A percentile compares a stretch with the other conserved stretches of the same genome.
phyloP scores from a whole-genome alignment of 805 yeast genomes.

The Tetrapisispora nanseiensis region DNA sequence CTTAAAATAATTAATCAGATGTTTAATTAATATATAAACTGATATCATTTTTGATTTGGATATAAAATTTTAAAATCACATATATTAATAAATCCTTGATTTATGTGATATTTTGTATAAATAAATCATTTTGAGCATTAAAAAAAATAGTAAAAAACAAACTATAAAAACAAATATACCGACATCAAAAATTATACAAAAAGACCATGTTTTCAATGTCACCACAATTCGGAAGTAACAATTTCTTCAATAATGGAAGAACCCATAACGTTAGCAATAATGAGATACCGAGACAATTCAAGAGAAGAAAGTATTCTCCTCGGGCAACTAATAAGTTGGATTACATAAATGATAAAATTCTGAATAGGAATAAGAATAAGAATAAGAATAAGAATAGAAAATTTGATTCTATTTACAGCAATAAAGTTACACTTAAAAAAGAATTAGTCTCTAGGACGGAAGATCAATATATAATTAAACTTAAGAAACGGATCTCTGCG shows the following conservation, averaged over 20 bases:
- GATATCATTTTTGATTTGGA: too few relatives aligned
- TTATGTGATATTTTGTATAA: too few relatives aligned
- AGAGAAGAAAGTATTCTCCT: neutral
- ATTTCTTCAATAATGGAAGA: neutral
- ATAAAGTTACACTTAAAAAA: slow-evolving; percentile 7
- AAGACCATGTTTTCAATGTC: slow-evolving; percentile 16
- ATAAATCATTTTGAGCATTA: too few relatives aligned
- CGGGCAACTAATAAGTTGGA: neutral
- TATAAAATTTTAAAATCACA: too few relatives aligned
- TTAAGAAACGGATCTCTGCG: slow-evolving; percentile 13
- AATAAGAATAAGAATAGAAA: neutral
- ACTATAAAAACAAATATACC: neutral
- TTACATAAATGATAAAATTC: too few relatives aligned
- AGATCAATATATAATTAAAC: slow-evolving; percentile 11
- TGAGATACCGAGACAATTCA: neutral
- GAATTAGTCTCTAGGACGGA: slow-evolving; percentile 7
- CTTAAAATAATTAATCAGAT: too few relatives aligned
- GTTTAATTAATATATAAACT: too few relatives aligned
- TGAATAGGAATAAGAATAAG: too few relatives aligned
- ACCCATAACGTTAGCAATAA: neutral
- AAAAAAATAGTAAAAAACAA: neutral
- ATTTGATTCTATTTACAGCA: too few relatives aligned
- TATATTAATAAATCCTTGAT: too few relatives aligned
- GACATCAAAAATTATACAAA: too few relatives aligned
- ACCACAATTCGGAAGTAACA: slow-evolving; percentile 6